Evolutionary conservation across 257 asterid genomes (phyloP).

Genomic region (Avicennia marina): DNA sequence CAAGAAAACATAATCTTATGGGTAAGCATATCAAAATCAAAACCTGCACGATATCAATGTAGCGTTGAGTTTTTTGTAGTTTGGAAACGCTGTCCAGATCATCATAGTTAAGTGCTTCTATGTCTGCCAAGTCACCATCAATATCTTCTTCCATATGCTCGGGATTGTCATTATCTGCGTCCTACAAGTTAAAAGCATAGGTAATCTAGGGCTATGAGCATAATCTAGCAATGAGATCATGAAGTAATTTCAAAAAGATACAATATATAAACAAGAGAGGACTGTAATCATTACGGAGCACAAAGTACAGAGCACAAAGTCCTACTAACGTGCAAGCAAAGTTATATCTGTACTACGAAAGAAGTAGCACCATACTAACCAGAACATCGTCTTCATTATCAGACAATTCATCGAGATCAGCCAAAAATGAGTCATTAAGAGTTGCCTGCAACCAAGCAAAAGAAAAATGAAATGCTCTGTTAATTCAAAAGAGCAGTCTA

Average conservation of each 20-base stretch:
- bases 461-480: no score
- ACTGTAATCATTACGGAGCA: background rate
- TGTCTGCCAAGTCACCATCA: slow-evolving; percentile 87
- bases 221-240: slow-evolving; percentile 10
- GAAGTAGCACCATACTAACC: slow-evolving; percentile 39
- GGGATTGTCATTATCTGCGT: slow-evolving; percentile 48
- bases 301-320: slow-evolving; percentile 6
- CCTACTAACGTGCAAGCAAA: background rate
- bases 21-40: no score
- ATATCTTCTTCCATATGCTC: slow-evolving; percentile 86
- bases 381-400: slow-evolving; percentile 77
- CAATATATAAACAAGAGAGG: background rate
- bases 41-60: slow-evolving; percentile 76
- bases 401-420: slow-evolving; percentile 93
- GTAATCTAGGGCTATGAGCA: slow-evolving; percentile 8
- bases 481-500: background rate
- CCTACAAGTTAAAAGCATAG: slow-evolving; percentile 37
- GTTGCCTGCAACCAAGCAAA: slow-evolving; percentile 71
- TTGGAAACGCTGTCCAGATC: slow-evolving; percentile 92
- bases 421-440: slow-evolving; percentile 91
- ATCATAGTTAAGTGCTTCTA: slow-evolving; percentile 86
- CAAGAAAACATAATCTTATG: no score
- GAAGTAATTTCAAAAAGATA: background rate
- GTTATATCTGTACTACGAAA: background rate
- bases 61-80: slow-evolving; percentile 76